These are phyloP conservation scores for Salix arbutifolia DNA, from an alignment of 345 rosid genomes.

Conservation along the genomic window DNA sequence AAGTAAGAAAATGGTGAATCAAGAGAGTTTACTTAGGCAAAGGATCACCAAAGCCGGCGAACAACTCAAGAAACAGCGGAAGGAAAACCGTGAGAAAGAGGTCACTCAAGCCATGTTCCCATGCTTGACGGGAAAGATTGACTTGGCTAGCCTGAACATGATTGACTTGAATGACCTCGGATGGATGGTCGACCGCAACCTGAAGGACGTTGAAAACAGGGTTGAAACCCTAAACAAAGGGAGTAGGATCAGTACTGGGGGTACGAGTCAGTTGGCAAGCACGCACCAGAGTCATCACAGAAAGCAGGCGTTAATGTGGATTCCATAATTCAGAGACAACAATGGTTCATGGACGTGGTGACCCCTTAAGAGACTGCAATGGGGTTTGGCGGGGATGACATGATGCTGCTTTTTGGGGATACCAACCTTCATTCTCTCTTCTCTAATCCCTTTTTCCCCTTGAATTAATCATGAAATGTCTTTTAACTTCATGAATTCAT, in stretches of 20 bases:
- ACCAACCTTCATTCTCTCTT: not conserved
- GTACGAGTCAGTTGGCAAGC: not conserved
- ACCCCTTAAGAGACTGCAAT: not conserved
- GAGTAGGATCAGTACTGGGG: not conserved
- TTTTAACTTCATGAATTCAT: not conserved
- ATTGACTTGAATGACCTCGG: conserved; percentile 38
- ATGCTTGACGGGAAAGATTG: conserved; percentile 10
- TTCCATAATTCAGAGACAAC: conserved; percentile 7
- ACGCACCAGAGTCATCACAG: not conserved
- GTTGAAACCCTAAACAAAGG: not conserved
- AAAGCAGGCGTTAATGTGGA: not conserved
- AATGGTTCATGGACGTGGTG: conserved; percentile 20
- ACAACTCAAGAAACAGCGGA: conserved; percentile 33
- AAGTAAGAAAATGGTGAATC: conserved; percentile 43
- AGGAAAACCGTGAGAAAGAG: conserved; percentile 42
- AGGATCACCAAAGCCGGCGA: conserved; percentile 30
- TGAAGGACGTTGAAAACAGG: conserved; percentile 19
- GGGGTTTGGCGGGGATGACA: conserved; percentile 13
- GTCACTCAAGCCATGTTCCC: conserved; percentile 30
- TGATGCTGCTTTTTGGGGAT: conserved; percentile 13
- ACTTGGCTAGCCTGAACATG: conserved; percentile 14
- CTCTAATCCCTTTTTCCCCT: not conserved
- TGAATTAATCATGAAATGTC: not conserved
- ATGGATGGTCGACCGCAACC: conserved; percentile 30
- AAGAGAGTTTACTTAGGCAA: conserved; percentile 39